Evolutionary conservation across 495 filamentous ascomycete species (phyloP).

Genomic region (Aspergillus cristatus): DNA sequence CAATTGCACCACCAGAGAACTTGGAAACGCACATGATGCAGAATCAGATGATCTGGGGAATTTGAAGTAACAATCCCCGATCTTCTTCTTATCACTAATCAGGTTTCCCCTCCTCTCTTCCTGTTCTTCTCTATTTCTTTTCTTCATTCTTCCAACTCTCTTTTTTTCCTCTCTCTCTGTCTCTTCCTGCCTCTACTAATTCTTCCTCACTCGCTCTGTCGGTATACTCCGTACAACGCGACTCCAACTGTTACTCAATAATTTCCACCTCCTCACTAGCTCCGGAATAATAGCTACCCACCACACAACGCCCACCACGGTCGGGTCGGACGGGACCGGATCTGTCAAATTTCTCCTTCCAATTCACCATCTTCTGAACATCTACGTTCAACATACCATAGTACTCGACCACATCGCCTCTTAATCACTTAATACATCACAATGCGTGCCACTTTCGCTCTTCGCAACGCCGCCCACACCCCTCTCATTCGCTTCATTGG

Average conservation of each 20-base stretch:
- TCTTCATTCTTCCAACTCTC: slow-evolving; percentile 2
- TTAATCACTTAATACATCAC: slow-evolving; percentile 12
- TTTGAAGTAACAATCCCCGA: too few species aligned
- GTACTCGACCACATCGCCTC: slow-evolving; percentile 4
- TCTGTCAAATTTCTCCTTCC: slow-evolving; percentile 19
- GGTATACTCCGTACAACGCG: too few species aligned
- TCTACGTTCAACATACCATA: too few species aligned
- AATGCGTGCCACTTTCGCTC: slow-evolving; percentile 58
- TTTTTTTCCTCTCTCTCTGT: too few species aligned
- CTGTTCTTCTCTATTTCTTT: slow-evolving; percentile 8
- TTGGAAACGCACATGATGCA: too few species aligned
- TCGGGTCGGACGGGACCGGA: slow-evolving; percentile 27
- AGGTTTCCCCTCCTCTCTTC: slow-evolving; percentile 7
- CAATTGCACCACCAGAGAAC: too few species aligned
- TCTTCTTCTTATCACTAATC: too few species aligned
- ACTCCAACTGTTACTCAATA: too few species aligned
- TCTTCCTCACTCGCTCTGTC: too few species aligned
- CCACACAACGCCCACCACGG: slow-evolving; percentile 9
- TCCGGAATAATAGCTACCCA: not conserved
- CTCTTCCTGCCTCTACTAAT: too few species aligned
- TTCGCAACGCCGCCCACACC: slow-evolving; percentile 62
- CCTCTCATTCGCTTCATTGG: slow-evolving; percentile 90
- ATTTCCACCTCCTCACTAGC: too few species aligned
- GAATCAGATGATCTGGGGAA: too few species aligned
- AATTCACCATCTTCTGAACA: slow-evolving; percentile 7